A percentile compares a stretch with the other conserved stretches of the same genome.
Evolutionary conservation across 2,329 filamentous ascomycete genomes (phyloP).

Genomic region (Alternaria triticina): DNA sequence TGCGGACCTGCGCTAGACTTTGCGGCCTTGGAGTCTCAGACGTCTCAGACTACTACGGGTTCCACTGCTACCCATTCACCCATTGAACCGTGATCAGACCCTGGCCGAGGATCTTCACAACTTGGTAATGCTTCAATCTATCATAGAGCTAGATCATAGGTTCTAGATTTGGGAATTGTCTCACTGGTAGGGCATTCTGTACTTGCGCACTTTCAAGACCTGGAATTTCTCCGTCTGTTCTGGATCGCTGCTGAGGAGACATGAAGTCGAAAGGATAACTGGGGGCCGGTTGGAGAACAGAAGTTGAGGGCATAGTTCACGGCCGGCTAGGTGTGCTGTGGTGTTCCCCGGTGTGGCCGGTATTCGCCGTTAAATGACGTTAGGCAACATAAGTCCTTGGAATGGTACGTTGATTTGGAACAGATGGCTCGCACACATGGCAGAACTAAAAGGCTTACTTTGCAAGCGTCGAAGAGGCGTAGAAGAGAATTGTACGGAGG

Average conservation of each 20-base stretch:
- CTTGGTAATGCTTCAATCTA: not conserved
- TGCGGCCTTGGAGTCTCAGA: not conserved
- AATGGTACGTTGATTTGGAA: not conserved
- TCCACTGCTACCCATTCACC: not conserved
- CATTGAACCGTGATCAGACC: not conserved
- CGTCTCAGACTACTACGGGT: not conserved
- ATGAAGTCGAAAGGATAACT: not conserved
- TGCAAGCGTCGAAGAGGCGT: not conserved
- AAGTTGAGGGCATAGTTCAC: not conserved
- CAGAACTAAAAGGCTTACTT: not conserved
- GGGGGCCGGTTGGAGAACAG: not conserved
- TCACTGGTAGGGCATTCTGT: not conserved
- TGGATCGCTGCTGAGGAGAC: not conserved
- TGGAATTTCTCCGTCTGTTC: not conserved
- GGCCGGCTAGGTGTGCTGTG: not conserved
- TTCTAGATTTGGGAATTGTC: not conserved
- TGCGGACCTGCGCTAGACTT: conserved; percentile 1
- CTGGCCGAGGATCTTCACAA: not conserved
- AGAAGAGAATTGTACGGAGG: conserved; percentile 3
- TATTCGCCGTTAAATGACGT: conserved; percentile 6
- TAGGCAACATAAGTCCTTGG: not conserved
- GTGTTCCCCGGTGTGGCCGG: not conserved
- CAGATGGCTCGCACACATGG: not conserved
- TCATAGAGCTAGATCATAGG: not conserved
- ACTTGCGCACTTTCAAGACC: not conserved